Conservation (phyloP, 2,329 filamentous ascomycete species). For the Cephalotrichum gorgonifer region DNA sequence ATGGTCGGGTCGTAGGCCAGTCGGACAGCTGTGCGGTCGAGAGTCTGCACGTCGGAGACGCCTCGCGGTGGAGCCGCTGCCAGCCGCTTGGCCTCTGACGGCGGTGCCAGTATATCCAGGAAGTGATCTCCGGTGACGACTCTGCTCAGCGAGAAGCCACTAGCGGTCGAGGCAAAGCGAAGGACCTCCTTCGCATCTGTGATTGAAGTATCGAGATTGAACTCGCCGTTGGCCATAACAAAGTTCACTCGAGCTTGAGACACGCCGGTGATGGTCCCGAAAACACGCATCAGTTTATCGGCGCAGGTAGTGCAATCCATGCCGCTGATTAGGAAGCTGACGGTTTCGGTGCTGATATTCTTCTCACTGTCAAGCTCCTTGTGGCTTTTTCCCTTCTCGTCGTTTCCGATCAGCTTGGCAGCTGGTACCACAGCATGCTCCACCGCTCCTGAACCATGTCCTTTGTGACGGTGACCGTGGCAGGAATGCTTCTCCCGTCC, state of each 20-base stretch:
- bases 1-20: conserved; percentile 22
- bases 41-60: conserved; percentile 13
- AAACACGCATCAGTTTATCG: conserved; percentile 20
- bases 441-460: too few species aligned
- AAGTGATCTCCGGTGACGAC: conserved; percentile 15
- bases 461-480: too few species aligned
- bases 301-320: conserved; percentile 26
- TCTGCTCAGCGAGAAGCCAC: conserved; percentile 18
- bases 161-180: conserved; percentile 14
- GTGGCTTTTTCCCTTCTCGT: conserved; percentile 12
- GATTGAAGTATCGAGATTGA: conserved; percentile 15
- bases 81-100: conserved; percentile 9
- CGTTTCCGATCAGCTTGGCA: conserved; percentile 7
- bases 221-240: conserved; percentile 24
- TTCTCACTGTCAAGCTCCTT: conserved; percentile 15
- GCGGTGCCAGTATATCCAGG: conserved; percentile 17
- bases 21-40: conserved; percentile 20
- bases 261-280: conserved; percentile 17
- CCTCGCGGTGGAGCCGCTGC: conserved; percentile 12
- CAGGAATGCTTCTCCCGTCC: background rate
- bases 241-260: conserved; percentile 24
- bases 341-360: conserved; percentile 13
- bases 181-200: conserved; percentile 17
- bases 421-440: too few species aligned
- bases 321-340: conserved; percentile 19